Conservation (phyloP, 164 flowering plant species). For the Magnolia officinalis region DNA sequence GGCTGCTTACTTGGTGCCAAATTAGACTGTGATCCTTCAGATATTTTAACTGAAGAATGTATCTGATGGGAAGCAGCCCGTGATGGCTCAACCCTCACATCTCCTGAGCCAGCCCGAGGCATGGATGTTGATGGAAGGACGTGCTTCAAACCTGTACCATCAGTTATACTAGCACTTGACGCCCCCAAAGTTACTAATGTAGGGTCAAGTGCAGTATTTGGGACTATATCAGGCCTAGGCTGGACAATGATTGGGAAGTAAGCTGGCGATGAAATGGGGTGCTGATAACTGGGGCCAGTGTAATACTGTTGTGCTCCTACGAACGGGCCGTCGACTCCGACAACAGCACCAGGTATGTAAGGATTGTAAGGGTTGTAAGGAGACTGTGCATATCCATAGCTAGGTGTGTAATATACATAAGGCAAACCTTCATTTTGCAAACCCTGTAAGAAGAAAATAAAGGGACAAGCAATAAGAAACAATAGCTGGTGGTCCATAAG, state of each 20-base stretch:
- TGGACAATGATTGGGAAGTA: slow-evolving; percentile 51
- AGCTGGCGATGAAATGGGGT: slow-evolving; percentile 39
- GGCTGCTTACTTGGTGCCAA: slow-evolving; percentile 34
- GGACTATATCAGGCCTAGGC: slow-evolving; percentile 36
- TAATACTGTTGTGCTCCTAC: slow-evolving; percentile 62
- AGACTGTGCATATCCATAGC: slow-evolving; percentile 80
- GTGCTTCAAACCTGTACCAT: slow-evolving; percentile 38
- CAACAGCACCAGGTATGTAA: slow-evolving; percentile 76
- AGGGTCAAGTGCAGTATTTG: slow-evolving; percentile 35
- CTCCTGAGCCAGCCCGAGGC: slow-evolving; percentile 16
- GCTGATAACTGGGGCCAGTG: slow-evolving; percentile 49
- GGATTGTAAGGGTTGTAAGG: slow-evolving; percentile 89
- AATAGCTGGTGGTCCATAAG: neutral
- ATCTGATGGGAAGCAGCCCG: slow-evolving; percentile 25
- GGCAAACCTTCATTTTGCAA: slow-evolving; percentile 66
- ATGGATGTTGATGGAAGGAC: slow-evolving; percentile 35
- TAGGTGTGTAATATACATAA: slow-evolving; percentile 75
- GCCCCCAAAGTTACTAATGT: slow-evolving; percentile 25
- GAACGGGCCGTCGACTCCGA: slow-evolving; percentile 59
- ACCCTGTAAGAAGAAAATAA: slow-evolving; percentile 44
- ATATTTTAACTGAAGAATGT: slow-evolving; percentile 26
- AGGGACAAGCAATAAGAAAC: neutral
- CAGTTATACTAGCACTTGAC: slow-evolving; percentile 29
- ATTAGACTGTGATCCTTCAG: slow-evolving; percentile 37
- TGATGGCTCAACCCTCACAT: slow-evolving; percentile 13